These are phyloP conservation scores for Acarospora socialis DNA, from an alignment of 2,329 filamentous ascomycete species.

Conservation along the genomic window DNA sequence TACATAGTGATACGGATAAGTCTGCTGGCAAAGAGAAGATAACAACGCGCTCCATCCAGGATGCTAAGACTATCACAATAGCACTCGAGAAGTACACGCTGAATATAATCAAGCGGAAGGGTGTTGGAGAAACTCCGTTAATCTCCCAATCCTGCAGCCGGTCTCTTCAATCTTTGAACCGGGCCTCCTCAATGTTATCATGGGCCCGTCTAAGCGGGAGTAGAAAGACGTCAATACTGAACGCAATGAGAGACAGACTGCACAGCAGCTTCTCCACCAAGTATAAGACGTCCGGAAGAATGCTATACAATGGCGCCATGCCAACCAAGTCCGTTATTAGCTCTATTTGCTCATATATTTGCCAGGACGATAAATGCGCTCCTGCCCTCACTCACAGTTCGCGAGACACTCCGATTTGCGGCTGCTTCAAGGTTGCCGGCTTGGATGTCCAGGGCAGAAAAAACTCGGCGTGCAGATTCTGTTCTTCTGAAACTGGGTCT, in stretches of 20 bases:
- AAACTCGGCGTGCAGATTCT: conserved; percentile 53
- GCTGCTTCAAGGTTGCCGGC: conserved; percentile 56
- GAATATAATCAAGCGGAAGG: conserved; percentile 46
- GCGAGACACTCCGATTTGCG: conserved; percentile 58
- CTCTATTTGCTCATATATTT: conserved; percentile 62
- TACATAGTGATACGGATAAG: conserved; percentile 42
- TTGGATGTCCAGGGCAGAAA: conserved; percentile 56
- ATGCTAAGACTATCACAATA: conserved; percentile 49
- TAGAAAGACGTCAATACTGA: conserved; percentile 63
- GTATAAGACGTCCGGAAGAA: conserved; percentile 46
- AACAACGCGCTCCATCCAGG: conserved; percentile 36
- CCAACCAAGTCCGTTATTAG: conserved; percentile 56
- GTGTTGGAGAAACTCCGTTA: conserved; percentile 31
- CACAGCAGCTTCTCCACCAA: conserved; percentile 46
- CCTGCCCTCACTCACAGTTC: conserved; percentile 58
- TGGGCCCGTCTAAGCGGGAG: conserved; percentile 66
- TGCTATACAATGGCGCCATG: conserved; percentile 55
- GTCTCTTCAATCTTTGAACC: conserved; percentile 53
- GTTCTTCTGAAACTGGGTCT: conserved; percentile 61
- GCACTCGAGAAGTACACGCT: conserved; percentile 50
- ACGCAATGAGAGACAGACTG: conserved; percentile 55
- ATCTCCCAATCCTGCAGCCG: conserved; percentile 46
- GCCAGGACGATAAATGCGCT: conserved; percentile 65
- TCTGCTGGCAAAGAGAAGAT: conserved; percentile 60
- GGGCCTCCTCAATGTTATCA: conserved; percentile 59